These are phyloP conservation scores for Cerrena zonata DNA, from an alignment of 1,284 basidiomycete genomes.

Conservation along the genomic window DNA sequence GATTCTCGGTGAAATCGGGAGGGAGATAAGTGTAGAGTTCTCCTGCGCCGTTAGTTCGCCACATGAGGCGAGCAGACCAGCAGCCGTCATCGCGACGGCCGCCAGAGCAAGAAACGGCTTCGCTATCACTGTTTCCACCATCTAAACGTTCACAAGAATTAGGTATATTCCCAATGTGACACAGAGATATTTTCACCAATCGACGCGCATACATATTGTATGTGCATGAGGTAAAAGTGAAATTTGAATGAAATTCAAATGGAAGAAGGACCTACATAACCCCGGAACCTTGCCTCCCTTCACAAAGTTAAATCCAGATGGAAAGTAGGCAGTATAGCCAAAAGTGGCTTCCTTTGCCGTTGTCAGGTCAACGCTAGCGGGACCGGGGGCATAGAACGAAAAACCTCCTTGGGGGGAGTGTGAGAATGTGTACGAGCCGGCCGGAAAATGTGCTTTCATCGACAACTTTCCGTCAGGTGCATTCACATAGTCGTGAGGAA, in stretches of 20 bases:
- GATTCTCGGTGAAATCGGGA: slow-evolving; percentile 51
- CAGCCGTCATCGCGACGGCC: slow-evolving; percentile 42
- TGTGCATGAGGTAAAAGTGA: too few relatives aligned
- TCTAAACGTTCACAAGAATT: slow-evolving; percentile 24
- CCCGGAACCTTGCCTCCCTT: slow-evolving; percentile 30
- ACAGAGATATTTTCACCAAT: too few relatives aligned
- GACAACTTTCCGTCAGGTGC: slow-evolving; percentile 43
- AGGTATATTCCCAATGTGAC: neutral
- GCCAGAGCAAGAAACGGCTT: slow-evolving; percentile 46
- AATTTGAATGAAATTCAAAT: neutral
- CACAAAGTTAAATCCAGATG: slow-evolving; percentile 40
- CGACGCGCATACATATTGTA: too few relatives aligned
- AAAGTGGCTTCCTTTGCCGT: slow-evolving; percentile 48
- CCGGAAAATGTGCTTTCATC: slow-evolving; percentile 52
- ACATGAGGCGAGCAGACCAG: slow-evolving; percentile 57
- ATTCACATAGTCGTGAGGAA: slow-evolving; percentile 34
- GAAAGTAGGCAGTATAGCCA: slow-evolving; percentile 57
- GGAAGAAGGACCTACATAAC: slow-evolving; percentile 21
- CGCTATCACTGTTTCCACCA: slow-evolving; percentile 42
- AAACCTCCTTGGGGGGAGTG: slow-evolving; percentile 50
- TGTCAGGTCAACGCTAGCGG: slow-evolving; percentile 38
- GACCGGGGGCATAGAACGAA: slow-evolving; percentile 52
- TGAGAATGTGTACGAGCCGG: slow-evolving; percentile 50
- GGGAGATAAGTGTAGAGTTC: slow-evolving; percentile 61
- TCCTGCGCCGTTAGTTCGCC: slow-evolving; percentile 43